These are phyloP conservation scores for Solanum chacoense DNA, from an alignment of 305 asterid species.

Conservation along the genomic window DNA sequence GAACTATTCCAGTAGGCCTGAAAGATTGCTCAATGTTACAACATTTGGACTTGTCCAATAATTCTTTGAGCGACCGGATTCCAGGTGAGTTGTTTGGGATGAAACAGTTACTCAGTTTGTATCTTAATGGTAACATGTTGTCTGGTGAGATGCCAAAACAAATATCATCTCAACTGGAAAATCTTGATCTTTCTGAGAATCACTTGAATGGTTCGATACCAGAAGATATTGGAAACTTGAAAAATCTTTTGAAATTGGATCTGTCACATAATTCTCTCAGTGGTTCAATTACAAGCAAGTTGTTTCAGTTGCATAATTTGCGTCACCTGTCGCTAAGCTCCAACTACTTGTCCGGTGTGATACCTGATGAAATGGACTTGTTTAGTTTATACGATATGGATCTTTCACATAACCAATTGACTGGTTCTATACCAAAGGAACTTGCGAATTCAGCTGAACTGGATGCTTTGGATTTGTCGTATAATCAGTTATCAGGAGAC, in stretches of 20 bases:
- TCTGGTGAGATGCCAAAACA: conserved; percentile 49
- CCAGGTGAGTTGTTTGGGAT: not conserved
- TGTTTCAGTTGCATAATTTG: not conserved
- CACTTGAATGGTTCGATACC: conserved; percentile 18
- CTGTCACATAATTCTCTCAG: conserved; percentile 14
- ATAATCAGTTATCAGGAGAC: conserved; percentile 29
- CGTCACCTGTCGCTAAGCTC: not conserved
- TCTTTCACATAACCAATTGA: conserved; percentile 22
- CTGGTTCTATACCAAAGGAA: conserved; percentile 52
- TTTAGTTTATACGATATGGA: conserved; percentile 12
- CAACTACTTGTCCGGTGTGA: conserved; percentile 19
- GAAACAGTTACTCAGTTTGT: not conserved
- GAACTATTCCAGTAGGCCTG: conserved; percentile 9
- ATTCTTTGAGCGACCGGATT: not conserved
- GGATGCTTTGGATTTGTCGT: conserved; percentile 46
- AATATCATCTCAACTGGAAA: conserved; percentile 5
- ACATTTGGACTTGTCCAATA: not conserved
- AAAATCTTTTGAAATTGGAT: conserved; percentile 3
- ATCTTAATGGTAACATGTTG: not conserved
- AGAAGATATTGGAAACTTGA: conserved; percentile 10
- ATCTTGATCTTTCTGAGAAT: not conserved
- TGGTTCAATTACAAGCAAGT: conserved; percentile 11
- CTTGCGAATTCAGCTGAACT: conserved; percentile 28
- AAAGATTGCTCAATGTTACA: conserved; percentile 1
- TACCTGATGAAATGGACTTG: conserved; percentile 9